Evolutionary conservation across 73 alveolate genomes (phyloP), one percentile per base, ranked within the genome.

Genomic region (Paramecium caudatum): DNA sequence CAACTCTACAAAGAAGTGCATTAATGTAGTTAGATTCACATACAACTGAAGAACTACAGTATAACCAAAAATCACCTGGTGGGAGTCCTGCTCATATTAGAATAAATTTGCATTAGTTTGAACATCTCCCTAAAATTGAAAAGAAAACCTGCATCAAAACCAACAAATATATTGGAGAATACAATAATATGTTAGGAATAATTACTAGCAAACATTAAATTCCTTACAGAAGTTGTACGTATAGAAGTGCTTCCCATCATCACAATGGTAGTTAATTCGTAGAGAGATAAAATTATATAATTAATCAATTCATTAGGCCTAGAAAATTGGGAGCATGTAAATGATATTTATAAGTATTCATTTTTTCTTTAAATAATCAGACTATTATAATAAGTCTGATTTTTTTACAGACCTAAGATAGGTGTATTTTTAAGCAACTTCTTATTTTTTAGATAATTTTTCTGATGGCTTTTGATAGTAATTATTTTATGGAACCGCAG

Each of bases 231-330:
- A 23, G 30, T 23, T 27, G 19, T 25, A 27, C 21, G 16, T 27
- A 55, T 55, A 55, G 80, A 21, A 55, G 7, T 19, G 41, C 13
- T 3, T 23, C 13, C 30, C 12, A 55, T 25, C 23, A 55, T 9
- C 13, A 55, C 10, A 55, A 55, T 21, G n/a, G n/a, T 55, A 43
- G 30, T 23, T 27, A 1, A 5, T 55, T 55, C 30, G 30, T 55
- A 9, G 80, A 55, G 13, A 55, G 30, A 23, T 27, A 55, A 23
- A 55, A 55, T 55, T 55, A 27, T 55, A 43, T 55, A 1, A 23
- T 55, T 21, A 55, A 55, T 55, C 16, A 55, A 55, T 55, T 55
- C 17, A 55, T 55, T 55, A 37, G 80, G 10, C 80, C 80, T 55
- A 5, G 80, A 7, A 55, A 55, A 55, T 55, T 55, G 17, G 80